Evolutionary conservation across 768 basidiomycete species (phyloP).

Genomic region (Naganishia friedmannii): DNA sequence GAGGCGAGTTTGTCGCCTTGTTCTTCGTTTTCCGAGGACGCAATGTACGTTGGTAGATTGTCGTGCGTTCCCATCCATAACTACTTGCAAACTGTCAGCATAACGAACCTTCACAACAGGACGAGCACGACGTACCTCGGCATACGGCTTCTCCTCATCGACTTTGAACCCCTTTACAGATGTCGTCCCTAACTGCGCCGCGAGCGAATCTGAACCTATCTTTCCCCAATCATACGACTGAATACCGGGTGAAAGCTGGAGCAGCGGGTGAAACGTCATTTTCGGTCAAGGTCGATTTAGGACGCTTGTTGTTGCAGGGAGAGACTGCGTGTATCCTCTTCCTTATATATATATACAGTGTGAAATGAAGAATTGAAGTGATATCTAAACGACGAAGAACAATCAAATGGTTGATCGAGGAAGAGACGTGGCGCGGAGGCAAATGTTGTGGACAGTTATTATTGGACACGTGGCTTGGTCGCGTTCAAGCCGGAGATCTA

Average conservation of each 20-base stretch:
- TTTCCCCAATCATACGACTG: conserved; percentile 97
- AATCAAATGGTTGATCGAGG: too few relatives aligned
- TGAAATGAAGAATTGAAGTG: too few relatives aligned
- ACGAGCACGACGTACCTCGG: conserved; percentile 65
- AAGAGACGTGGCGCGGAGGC: too few relatives aligned
- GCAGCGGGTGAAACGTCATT: conserved; percentile 53
- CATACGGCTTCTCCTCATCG: conserved; percentile 75
- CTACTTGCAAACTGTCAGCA: conserved; percentile 53
- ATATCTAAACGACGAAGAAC: too few relatives aligned
- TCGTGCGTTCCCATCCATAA: conserved; percentile 99
- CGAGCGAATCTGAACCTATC: conserved; percentile 72
- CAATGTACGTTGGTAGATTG: conserved; percentile 62
- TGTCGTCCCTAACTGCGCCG: conserved; percentile 74
- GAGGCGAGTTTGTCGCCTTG: conserved; percentile 55
- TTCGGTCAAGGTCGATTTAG: too few relatives aligned
- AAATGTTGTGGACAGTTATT: too few relatives aligned
- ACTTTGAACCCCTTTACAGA: conserved; percentile 65
- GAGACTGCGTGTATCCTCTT: too few relatives aligned
- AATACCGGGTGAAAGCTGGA: conserved; percentile 76
- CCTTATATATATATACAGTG: too few relatives aligned
- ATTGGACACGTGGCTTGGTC: too few relatives aligned
- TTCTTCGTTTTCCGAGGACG: conserved; percentile 47
- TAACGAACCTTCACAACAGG: neutral
- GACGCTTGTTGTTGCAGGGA: too few relatives aligned
- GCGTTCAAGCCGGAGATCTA: too few relatives aligned